A percentile compares a stretch with the other conserved stretches of the same genome.
Evolutionary conservation across 352 stramenopile genomes (phyloP).

Genomic region (Phytopythium chamaehyphon): DNA sequence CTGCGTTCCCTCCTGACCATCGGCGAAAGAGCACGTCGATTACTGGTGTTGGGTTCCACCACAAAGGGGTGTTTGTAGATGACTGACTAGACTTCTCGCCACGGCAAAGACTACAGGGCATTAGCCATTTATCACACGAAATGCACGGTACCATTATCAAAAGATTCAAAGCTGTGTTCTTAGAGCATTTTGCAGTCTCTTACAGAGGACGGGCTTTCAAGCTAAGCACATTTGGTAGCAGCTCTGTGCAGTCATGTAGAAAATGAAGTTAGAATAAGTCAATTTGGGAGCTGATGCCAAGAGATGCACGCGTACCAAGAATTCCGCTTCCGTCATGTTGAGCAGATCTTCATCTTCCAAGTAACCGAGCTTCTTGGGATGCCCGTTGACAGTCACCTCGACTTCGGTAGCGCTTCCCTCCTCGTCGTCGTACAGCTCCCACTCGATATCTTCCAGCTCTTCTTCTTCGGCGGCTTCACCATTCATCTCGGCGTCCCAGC

Average conservation of each 20-base stretch:
- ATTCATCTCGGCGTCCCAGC: conserved; percentile 84
- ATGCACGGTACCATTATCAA: not conserved
- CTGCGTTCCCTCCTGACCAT: conserved; percentile 15
- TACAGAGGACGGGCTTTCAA: not conserved
- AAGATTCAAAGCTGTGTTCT: not conserved
- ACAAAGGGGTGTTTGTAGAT: conserved; percentile 62
- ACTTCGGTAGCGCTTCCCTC: conserved; percentile 29
- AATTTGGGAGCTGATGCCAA: too few species aligned
- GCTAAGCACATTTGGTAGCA: conserved; percentile 61
- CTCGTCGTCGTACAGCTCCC: conserved; percentile 80
- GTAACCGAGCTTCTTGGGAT: conserved; percentile 50
- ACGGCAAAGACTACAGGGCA: not conserved
- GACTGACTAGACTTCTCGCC: conserved; percentile 21
- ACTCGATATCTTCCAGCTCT: conserved; percentile 78
- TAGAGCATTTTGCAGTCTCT: too few species aligned
- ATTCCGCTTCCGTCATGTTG: conserved; percentile 83
- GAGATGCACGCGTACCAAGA: conserved; percentile 47
- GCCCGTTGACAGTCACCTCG: conserved; percentile 68
- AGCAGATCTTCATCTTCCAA: conserved; percentile 80
- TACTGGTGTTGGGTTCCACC: conserved; percentile 42
- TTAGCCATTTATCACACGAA: not conserved
- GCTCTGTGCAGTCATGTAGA: conserved; percentile 27
- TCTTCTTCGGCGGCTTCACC: conserved; percentile 65
- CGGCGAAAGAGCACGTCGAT: conserved; percentile 51
- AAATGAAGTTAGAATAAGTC: not conserved